Evolutionary conservation across 257 asterid species (phyloP), one percentile per base, ranked within the genome.

Genomic region (Rehmannia glutinosa): DNA sequence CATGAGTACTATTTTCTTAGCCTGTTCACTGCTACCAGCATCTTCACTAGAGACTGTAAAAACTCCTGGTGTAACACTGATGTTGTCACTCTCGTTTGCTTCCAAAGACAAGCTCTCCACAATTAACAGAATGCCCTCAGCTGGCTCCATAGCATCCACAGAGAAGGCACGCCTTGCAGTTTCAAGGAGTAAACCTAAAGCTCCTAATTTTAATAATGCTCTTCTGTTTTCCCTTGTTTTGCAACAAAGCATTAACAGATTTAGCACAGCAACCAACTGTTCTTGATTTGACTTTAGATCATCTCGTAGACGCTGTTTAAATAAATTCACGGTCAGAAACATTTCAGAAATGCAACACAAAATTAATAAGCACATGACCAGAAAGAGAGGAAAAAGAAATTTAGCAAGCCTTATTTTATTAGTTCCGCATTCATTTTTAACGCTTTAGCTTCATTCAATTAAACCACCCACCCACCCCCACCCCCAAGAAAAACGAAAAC

Each of bases 101-200:
- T 91, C 99, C 83, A 91, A 62, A 5, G 99, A 88, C 70, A 94
- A 90, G 69, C 89, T 80, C 86, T 94, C 99, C 64, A 94, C 99
- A 68, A 94, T 94, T 73, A 87, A 76, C 36, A 94, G 83, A 74
- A 94, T 94, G 42, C 99, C 99, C 82, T 94, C 99, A 62, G 99
- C 99, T 66, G 97, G 96, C 73, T 94, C 99, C 95, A 94, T 94
- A 27, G 97, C 99, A 77, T 94, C 99, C 21, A 94, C 90, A 57
- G 85, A 83, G 82, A 94, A 94, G 60, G 99, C 99, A 69, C 95
- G 91, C 73, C 99, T 89, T 46, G 99, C 99, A 24, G 97, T 94
- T 83, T 94, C 97, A 54, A 94, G 97, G 62, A 94, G 96, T 50
- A 91, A 81, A 63, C 89, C 88, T 73, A 91, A 80, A 55, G 99